phyloP scores from a whole-genome alignment of 768 basidiomycete species.

The Hypholoma sublateritium region DNA sequence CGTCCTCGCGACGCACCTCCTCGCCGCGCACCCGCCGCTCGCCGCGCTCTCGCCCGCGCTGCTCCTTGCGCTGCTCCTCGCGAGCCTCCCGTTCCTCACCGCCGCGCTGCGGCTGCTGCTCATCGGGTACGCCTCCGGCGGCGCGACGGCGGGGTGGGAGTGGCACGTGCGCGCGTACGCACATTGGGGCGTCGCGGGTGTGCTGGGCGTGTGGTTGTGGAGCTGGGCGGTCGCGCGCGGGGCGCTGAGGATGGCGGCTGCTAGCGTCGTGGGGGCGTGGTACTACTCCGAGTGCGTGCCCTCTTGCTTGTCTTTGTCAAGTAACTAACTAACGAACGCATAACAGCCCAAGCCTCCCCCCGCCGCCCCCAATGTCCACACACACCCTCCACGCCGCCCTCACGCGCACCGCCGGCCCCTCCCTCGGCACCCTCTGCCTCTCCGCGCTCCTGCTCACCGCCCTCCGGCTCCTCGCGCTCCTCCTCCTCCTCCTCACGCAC shows the following conservation, averaged over 20 bases:
- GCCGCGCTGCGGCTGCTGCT: slow-evolving; percentile 77
- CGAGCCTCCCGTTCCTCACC: slow-evolving; percentile 78
- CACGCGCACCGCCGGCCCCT: slow-evolving; percentile 77
- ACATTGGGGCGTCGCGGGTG: slow-evolving; percentile 47
- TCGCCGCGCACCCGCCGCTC: slow-evolving; percentile 73
- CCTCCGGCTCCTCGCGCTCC: slow-evolving; percentile 56
- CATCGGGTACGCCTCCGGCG: slow-evolving; percentile 49
- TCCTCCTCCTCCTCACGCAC: slow-evolving; percentile 50
- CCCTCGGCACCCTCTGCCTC: slow-evolving; percentile 76
- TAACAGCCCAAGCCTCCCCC: slow-evolving; percentile 34
- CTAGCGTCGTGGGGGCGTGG: slow-evolving; percentile 89
- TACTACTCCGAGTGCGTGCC: slow-evolving; percentile 65
- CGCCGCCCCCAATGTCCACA: slow-evolving; percentile 56
- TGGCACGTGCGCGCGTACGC: slow-evolving; percentile 42
- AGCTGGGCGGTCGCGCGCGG: slow-evolving; percentile 82
- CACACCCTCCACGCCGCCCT: slow-evolving; percentile 78
- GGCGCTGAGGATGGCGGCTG: slow-evolving; percentile 69
- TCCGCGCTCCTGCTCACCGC: slow-evolving; percentile 75
- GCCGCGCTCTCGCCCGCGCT: slow-evolving; percentile 74
- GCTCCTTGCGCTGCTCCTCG: slow-evolving; percentile 63
- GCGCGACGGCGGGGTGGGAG: slow-evolving; percentile 25
- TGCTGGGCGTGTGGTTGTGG: slow-evolving; percentile 68
- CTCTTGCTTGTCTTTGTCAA: no score
- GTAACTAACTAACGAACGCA: neutral
- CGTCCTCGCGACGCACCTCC: slow-evolving; percentile 63